Evolutionary conservation across 108 stramenopile genomes (phyloP), one percentile per base, ranked within the genome.

Genomic region (Thalassiosira profunda): DNA sequence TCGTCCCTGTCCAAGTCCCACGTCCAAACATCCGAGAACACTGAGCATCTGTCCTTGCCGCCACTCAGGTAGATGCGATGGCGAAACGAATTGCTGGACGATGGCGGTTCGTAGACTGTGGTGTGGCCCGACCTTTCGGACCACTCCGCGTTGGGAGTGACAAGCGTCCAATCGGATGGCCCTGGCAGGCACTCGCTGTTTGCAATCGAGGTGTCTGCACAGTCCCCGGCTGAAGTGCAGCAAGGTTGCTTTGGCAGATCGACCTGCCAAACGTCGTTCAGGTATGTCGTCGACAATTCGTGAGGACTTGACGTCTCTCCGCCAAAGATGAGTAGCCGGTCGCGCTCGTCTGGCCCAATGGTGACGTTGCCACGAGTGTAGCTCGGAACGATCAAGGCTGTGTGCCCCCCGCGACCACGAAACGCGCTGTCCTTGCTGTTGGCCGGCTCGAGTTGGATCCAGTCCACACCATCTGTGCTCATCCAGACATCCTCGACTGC

Each of bases 401-500:
- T 49, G 34, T 85, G 84, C 8, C 62, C 55, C 0, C 84, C 84
- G 52, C 84, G 61, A 7, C 67, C 79, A 35, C 53, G 35, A 44
- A 77, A 84, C 14, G 51, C 37, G n/a, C n/a, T n/a, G 25, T 36
- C 20, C 11, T 12, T 77, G 36, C 45, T 58, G n/a, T n/a, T n/a
- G n/a, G 83, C 74, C 49, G 63, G 64, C 56, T 80, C 84, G 24
- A 84, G 54, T 59, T 84, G 81, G 30, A 58, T 37, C 90, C 90
- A 91, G 12, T 54, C 33, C 11, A 42, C 30, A n/a, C 71, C 83
- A 73, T 91, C 84, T 12, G 65, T 55, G 42, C 75, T 79, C 64
- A 75, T 67, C 91, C 91, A 92, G 10, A 84, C 86, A 76, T 92
- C 91, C 37, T 82, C 81, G 53, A 88, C 54, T 51, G 87, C 86